These are phyloP conservation scores for Gynandropsis gynandra DNA, from an alignment of 345 rosid genomes.

Conservation along the genomic window DNA sequence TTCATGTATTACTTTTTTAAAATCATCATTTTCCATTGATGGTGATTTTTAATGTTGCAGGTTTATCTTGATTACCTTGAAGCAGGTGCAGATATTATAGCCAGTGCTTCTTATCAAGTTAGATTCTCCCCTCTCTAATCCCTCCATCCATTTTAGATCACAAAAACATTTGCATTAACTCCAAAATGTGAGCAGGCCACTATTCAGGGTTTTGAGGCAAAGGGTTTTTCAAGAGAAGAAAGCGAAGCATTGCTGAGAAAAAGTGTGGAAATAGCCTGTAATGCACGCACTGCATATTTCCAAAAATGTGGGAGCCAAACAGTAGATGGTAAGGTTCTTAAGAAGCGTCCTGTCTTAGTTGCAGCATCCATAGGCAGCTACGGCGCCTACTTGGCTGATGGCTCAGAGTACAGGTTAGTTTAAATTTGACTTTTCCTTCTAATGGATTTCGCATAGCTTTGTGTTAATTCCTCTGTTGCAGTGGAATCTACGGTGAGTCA, in stretches of 20 bases:
- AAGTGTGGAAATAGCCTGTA: slow-evolving; percentile 65
- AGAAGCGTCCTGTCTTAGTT: slow-evolving; percentile 48
- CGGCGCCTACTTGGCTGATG: slow-evolving; percentile 85
- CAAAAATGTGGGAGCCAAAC: slow-evolving; percentile 32
- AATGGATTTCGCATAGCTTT: slow-evolving; percentile 4
- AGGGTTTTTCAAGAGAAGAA: slow-evolving; percentile 50
- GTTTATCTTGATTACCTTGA: slow-evolving; percentile 78
- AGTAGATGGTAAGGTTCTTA: slow-evolving; percentile 34
- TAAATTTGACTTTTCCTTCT: slow-evolving; percentile 2
- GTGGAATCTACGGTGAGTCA: slow-evolving; percentile 58
- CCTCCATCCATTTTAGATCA: not conserved
- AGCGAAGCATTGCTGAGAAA: slow-evolving; percentile 54
- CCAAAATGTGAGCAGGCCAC: slow-evolving; percentile 46
- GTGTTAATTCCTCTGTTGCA: slow-evolving; percentile 17
- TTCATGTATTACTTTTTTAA: not conserved
- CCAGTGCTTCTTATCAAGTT: slow-evolving; percentile 74
- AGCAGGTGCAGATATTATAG: slow-evolving; percentile 80
- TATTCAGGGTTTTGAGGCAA: slow-evolving; percentile 69
- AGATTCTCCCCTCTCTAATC: not conserved
- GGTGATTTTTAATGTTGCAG: slow-evolving; percentile 31
- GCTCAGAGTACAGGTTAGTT: slow-evolving; percentile 71
- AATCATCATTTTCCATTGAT: slow-evolving; percentile 14
- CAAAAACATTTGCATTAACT: slow-evolving; percentile 15
- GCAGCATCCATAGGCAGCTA: slow-evolving; percentile 88
- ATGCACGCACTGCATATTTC: slow-evolving; percentile 48